phyloP scores from a whole-genome alignment of 345 rosid species.

The Barbarea vulgaris region DNA sequence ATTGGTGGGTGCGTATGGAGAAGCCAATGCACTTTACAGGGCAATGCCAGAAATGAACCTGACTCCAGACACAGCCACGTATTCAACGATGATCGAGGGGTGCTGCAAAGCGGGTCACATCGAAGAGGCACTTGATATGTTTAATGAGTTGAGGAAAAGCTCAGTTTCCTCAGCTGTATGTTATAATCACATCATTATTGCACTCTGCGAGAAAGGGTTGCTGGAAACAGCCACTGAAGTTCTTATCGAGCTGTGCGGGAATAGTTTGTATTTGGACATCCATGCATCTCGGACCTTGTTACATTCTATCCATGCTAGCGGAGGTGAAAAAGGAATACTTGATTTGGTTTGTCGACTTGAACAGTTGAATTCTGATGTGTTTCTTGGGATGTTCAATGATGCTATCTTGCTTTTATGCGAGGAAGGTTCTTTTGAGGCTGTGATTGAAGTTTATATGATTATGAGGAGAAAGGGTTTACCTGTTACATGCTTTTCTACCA shows the following conservation, averaged over 20 bases:
- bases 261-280: conserved; percentile 50
- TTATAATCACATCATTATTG: conserved; percentile 60
- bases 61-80: conserved; percentile 62
- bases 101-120: conserved; percentile 62
- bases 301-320: conserved; percentile 44
- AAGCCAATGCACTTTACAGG: conserved; percentile 61
- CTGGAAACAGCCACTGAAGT: conserved; percentile 62
- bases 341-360: conserved; percentile 50
- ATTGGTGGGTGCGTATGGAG: conserved; percentile 74
- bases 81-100: conserved; percentile 59
- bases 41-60: conserved; percentile 62
- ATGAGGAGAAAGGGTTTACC: conserved; percentile 50
- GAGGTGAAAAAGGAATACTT: conserved; percentile 54
- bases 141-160: conserved; percentile 66
- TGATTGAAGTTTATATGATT: conserved; percentile 50
- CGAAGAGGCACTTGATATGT: conserved; percentile 75
- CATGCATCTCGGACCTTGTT: conserved; percentile 48
- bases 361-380: conserved; percentile 40
- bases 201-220: conserved; percentile 67
- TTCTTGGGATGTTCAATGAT: conserved; percentile 47
- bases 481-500: conserved; percentile 44
- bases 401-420: conserved; percentile 63
- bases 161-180: conserved; percentile 55
- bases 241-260: conserved; percentile 57
- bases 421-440: conserved; percentile 49